phyloP scores from a whole-genome alignment of 1,139 yeast genomes.

The Taphrina flavorubra region DNA sequence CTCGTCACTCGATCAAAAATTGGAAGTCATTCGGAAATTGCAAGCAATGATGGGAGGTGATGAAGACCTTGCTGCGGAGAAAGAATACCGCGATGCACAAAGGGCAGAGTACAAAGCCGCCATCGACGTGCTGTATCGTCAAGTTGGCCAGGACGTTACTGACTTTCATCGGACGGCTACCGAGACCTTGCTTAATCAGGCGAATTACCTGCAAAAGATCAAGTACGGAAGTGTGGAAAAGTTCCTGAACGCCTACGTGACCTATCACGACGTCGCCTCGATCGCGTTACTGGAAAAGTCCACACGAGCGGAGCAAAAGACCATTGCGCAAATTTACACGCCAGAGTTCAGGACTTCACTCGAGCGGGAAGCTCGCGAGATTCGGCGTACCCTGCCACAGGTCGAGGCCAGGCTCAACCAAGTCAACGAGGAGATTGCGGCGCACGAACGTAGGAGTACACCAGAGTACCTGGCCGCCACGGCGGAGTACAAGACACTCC shows the following conservation, averaged over 20 bases:
- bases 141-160: not conserved
- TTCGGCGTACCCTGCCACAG: not conserved
- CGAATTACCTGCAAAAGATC: constrained; percentile 10
- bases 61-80: not conserved
- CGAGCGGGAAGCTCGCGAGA: constrained; percentile 7
- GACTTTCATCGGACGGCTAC: not conserved
- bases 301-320: not conserved
- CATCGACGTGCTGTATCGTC: constrained; percentile 4
- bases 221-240: constrained; percentile 29
- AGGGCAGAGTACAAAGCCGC: constrained; percentile 9
- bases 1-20: constrained; percentile 4
- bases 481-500: constrained; percentile 12
- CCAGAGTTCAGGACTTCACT: constrained; percentile 6
- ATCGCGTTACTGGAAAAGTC: constrained; percentile 4
- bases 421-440: constrained; percentile 8
- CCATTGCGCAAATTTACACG: constrained; percentile 8
- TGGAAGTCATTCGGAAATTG: not conserved
- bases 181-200: constrained; percentile 6
- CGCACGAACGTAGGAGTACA: constrained; percentile 17
- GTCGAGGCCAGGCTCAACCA: constrained; percentile 8
- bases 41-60: not conserved
- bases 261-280: constrained; percentile 23
- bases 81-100: constrained; percentile 4
- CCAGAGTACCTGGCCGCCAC: constrained; percentile 18
- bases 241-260: constrained; percentile 8